Evolutionary conservation across 352 stramenopile genomes (phyloP), one percentile per base, ranked within the genome.

Genomic region (Phytophthora sansomeana): DNA sequence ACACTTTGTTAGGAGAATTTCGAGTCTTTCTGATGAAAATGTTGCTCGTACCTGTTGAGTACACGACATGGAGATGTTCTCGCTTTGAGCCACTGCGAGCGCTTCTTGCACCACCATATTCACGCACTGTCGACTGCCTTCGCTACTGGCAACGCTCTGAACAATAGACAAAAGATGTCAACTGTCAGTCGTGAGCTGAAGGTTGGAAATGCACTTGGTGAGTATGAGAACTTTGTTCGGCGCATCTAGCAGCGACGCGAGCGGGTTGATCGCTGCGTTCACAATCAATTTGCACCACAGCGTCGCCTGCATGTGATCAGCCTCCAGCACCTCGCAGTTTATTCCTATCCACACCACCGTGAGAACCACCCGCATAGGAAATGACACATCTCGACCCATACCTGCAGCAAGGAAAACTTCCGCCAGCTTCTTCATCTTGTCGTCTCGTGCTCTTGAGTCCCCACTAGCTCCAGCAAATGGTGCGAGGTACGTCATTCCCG

Each of bases 241-340:
- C 10, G 72, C 63, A 52, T 95, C 71, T 5, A 93, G 38, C 14
- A 95, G 48, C 8, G 81, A 85, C 8, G 81, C 81, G 16, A 95
- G 68, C 4, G 86, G 84, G 48, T 95, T 95, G 62, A 95, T 92
- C 2, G 72, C 83, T 2, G 86, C 86, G 56, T 95, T 95, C 35
- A 95, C 80, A 65, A 95, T 87, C 32, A 93, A 67, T 46, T 95
- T 95, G 16, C 76, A 73, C 86, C 86, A 95, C 10, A 89, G 70
- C 32, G 89, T 90, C 10, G 69, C 72, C 56, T 90, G 75, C 74
- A 92, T 90, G 14, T 79, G 65, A 5, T 58, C 57, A 0, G 55
- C 29, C 11, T 72, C 57, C n/a, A 94, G 41, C 7, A 81, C 49
- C 44, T 89, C 30, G 33, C 69, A 87, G 11, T 50, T 63, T 19